Base-by-base conservation (phyloP, 345 rosid genomes). In the Pistacia vera region DNA sequence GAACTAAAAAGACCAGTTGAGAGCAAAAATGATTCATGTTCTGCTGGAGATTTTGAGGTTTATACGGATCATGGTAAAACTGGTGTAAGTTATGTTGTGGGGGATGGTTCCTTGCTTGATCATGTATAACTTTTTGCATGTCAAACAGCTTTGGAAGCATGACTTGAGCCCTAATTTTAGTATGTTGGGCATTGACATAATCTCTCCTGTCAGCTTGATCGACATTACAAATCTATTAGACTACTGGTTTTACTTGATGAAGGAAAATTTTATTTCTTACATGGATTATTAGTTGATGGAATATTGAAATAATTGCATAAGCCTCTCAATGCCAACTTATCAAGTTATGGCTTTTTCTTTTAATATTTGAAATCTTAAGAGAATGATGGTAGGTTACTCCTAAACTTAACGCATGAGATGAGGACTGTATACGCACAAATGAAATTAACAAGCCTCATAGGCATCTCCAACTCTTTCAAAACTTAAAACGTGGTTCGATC, bases 11-110 rank as follows among this genome's bases (percentile, higher is more conserved):
- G 99, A 79, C 74, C 77, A 44, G 70, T 86, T 14, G 68, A 69
- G 20, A 46, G 35, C 25, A 36, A 82, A 71, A 79, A 82, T 2
- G 81, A 72, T 5, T 75, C 84, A 46, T 68, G 16, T 71, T 74
- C 78, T 68, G 74, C 87, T 49, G 94, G 94, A 41, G 81, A 86
- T 9, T 89, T 88, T 60, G 87, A 87, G 81, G 85, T 90, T 70
- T 77, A 80, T 70, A 70, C 84, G 13, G 75, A 74, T 61, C 81
- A 78, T 61, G 85, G 76, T 69, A 81, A 75, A 78, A 85, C 81
- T 13, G 96, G 96, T 59, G 68, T 92, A 66, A 48, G 76, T 46
- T 88, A 73, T 69, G 18, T 35, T 11, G 13, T 17, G 10, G 3
- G 30, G 63, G 48, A 52, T 11, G 68, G 30, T 11, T 28, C 44